These are phyloP conservation scores for Dactylellina sp. DNA, from an alignment of 2,329 filamentous ascomycete genomes.

Conservation along the genomic window DNA sequence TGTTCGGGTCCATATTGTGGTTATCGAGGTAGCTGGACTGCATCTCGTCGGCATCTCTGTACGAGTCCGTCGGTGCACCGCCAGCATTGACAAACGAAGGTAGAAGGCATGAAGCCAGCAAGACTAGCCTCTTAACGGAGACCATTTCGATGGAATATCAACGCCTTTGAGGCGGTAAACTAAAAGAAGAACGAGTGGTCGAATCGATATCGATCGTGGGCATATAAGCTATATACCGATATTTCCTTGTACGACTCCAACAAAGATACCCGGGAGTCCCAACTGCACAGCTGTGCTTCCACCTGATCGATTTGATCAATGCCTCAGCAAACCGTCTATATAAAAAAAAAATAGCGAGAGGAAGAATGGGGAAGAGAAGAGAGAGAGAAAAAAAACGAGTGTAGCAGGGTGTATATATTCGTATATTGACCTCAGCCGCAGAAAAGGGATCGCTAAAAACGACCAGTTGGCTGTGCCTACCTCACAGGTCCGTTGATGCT, in stretches of 20 bases:
- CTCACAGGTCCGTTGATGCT: constrained; percentile 5
- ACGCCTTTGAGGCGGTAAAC: constrained; percentile 24
- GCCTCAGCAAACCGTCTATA: constrained; percentile 3
- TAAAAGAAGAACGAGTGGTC: constrained; percentile 19
- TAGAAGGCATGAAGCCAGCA: constrained; percentile 45
- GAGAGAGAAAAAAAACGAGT: constrained; percentile 9
- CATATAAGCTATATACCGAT: constrained; percentile 26
- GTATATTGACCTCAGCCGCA: constrained; percentile 16
- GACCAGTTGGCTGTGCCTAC: constrained; percentile 22
- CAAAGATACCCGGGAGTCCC: constrained; percentile 9
- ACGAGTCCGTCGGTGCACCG: constrained; percentile 59
- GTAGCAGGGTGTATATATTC: constrained; percentile 26
- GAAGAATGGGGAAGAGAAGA: constrained; percentile 14
- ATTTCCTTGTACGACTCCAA: constrained; percentile 8
- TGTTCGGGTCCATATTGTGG: constrained; percentile 65
- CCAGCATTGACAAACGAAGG: constrained; percentile 41
- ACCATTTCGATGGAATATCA: constrained; percentile 43
- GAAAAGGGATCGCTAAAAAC: constrained; percentile 4
- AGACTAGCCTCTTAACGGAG: constrained; percentile 40
- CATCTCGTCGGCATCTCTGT: constrained; percentile 61
- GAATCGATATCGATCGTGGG: constrained; percentile 20
- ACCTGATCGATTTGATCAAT: constrained; percentile 25
- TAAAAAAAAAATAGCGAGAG: constrained; percentile 5
- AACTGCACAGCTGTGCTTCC: constrained; percentile 14
- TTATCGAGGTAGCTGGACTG: constrained; percentile 64